phyloP scores from a whole-genome alignment of 2,329 filamentous ascomycete genomes.

The Chrysoporthe austroafricana region DNA sequence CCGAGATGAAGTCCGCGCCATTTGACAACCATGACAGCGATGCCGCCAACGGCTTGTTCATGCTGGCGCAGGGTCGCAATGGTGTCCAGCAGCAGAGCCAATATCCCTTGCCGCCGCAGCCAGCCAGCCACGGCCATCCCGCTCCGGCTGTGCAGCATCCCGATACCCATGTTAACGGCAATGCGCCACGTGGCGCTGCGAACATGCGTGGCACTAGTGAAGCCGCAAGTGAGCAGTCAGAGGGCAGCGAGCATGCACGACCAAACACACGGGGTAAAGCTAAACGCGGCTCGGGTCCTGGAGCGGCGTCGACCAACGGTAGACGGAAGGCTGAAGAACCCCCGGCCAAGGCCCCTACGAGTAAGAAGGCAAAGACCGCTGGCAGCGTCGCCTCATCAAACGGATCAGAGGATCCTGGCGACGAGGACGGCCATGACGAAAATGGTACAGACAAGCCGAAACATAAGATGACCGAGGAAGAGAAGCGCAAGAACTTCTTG shows the following conservation, averaged over 20 bases:
- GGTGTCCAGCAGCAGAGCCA: slow-evolving; percentile 55
- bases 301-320: slow-evolving; percentile 56
- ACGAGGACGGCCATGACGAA: slow-evolving; percentile 59
- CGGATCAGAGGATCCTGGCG: slow-evolving; percentile 42
- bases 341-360: slow-evolving; percentile 62
- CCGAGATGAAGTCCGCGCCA: slow-evolving; percentile 62
- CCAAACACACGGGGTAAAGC: slow-evolving; percentile 68
- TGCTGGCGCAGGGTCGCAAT: slow-evolving; percentile 76
- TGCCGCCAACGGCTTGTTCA: slow-evolving; percentile 90
- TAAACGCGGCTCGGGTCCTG: slow-evolving; percentile 62
- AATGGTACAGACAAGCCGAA: slow-evolving; percentile 65
- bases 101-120: slow-evolving; percentile 49
- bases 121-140: slow-evolving; percentile 56
- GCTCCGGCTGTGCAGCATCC: slow-evolving; percentile 40
- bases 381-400: slow-evolving; percentile 34
- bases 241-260: slow-evolving; percentile 72
- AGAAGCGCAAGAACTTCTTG: slow-evolving; percentile 97
- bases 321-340: slow-evolving; percentile 78
- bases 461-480: slow-evolving; percentile 93
- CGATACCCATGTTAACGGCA: slow-evolving; percentile 54
- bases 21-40: slow-evolving; percentile 93
- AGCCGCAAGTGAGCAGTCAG: slow-evolving; percentile 70
- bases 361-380: slow-evolving; percentile 73
- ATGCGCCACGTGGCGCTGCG: slow-evolving; percentile 44
- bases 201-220: slow-evolving; percentile 66